phyloP scores from a whole-genome alignment of 1,284 basidiomycete genomes.

The Ceratobasidium papillatum region DNA sequence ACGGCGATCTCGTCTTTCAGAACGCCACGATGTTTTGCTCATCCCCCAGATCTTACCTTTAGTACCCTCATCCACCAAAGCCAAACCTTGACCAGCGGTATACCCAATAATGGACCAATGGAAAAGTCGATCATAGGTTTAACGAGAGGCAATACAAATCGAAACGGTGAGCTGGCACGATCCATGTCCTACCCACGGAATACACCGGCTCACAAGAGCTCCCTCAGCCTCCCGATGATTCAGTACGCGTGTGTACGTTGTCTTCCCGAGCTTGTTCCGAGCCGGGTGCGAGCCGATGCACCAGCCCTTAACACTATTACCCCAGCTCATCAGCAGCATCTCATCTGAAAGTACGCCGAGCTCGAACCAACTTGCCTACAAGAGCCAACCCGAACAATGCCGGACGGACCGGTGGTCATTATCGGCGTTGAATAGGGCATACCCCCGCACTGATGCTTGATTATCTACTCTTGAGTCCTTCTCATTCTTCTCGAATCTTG shows the following conservation, averaged over 20 bases:
- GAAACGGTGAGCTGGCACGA: not conserved
- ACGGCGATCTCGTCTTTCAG: not conserved
- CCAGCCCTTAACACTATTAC: constrained; percentile 6
- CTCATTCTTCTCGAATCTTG: constrained; percentile 17
- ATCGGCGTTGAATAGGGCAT: constrained; percentile 15
- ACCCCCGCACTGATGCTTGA: constrained; percentile 9
- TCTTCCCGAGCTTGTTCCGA: constrained; percentile 20
- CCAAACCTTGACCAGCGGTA: not conserved
- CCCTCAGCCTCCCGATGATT: not conserved
- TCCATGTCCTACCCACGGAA: not conserved
- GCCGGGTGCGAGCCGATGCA: not conserved
- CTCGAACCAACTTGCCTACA: not conserved
- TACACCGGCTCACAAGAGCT: not conserved
- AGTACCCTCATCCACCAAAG: not conserved
- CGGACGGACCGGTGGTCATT: constrained; percentile 4
- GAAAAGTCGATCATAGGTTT: not conserved
- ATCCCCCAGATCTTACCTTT: not conserved
- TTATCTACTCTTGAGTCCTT: constrained; percentile 20
- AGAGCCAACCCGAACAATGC: not conserved
- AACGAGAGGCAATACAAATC: not conserved
- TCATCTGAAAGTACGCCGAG: constrained; percentile 15
- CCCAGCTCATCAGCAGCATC: not conserved
- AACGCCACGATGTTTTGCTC: not conserved
- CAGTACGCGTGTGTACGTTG: not conserved
- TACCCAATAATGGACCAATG: not conserved